Evolutionary conservation across 2,329 filamentous ascomycete species (phyloP).

Genomic region (Rachicladosporium sp.): DNA sequence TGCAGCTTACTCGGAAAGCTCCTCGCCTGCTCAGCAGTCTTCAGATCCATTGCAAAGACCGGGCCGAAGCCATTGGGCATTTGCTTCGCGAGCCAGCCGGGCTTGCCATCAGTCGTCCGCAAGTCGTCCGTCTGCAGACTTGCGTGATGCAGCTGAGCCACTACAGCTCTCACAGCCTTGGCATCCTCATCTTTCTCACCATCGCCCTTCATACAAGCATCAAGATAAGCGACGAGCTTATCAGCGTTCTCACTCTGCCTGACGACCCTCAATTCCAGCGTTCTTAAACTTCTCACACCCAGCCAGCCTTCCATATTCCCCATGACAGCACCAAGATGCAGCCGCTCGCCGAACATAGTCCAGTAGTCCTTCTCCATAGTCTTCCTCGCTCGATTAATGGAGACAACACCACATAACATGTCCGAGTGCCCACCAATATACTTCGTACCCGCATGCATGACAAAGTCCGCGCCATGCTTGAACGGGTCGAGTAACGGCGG

Average conservation of each 20-base stretch:
- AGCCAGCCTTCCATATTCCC: slow-evolving; percentile 88
- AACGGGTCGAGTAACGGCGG: slow-evolving; percentile 85
- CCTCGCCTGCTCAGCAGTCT: slow-evolving; percentile 48
- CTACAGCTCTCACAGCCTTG: slow-evolving; percentile 38
- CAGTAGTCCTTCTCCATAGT: slow-evolving; percentile 42
- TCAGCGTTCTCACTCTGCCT: slow-evolving; percentile 63
- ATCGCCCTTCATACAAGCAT: slow-evolving; percentile 30
- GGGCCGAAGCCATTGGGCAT: slow-evolving; percentile 88
- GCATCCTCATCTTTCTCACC: slow-evolving; percentile 27
- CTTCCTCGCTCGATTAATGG: slow-evolving; percentile 37
- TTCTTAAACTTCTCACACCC: slow-evolving; percentile 73
- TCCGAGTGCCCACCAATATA: slow-evolving; percentile 95
- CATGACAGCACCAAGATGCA: slow-evolving; percentile 73
- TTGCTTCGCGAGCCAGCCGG: slow-evolving; percentile 62
- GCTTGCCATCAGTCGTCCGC: slow-evolving; percentile 17
- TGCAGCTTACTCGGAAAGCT: slow-evolving; percentile 62
- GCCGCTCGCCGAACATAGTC: slow-evolving; percentile 52
- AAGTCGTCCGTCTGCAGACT: slow-evolving; percentile 59
- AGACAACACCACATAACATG: slow-evolving; percentile 76
- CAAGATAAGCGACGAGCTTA: slow-evolving; percentile 60
- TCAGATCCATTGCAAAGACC: slow-evolving; percentile 67
- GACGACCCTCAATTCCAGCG: slow-evolving; percentile 68
- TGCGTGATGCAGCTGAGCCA: slow-evolving; percentile 60
- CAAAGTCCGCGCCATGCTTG: slow-evolving; percentile 62
- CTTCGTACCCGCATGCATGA: slow-evolving; percentile 92